Evolutionary conservation across 768 basidiomycete genomes (phyloP), one percentile per base, ranked within the genome.

Genomic region (Psilocybe subaeruginosa): DNA sequence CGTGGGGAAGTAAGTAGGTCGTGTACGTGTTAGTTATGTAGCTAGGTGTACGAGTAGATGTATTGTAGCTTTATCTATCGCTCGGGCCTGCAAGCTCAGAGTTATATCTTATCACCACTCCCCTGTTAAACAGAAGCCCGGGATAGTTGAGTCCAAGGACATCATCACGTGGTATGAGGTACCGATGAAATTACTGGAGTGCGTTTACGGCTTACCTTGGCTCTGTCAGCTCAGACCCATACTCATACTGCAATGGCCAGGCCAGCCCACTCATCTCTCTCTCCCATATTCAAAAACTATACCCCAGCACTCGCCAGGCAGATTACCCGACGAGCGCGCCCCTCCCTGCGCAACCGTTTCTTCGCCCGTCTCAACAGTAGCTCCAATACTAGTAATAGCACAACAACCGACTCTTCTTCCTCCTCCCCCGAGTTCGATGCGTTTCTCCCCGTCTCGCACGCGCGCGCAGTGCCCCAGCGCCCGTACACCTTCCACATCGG

Each of bases 401-500:
- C 23, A 23, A 23, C 23, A 23, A 52, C 41, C 11, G 6, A 6
- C 4, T 12, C 41, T 12, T 17, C 17, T 70, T 3, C 61, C 69
- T n/a, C 51, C 62, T 1, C 65, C 8, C n/a, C 33, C 31, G 51
- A 33, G 31, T 35, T 37, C 33, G 33, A 37, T 37, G 7, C 41
- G 4, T 5, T 35, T 17, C 14, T 29, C 33, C 33, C 8, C 33
- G n/a, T 17, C 8, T 33, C 12, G 4, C 7, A 17, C 29, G 9
- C 31, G 8, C 31, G n/a, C n/a, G 16, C 5, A 11, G 14, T 12
- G 41, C n/a, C 41, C 14, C 41, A 43, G 41, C 75, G 77, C 8
- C 78, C 90, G 4, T 94, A 88, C 70, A 85, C 76, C 35, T 93
- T 95, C 72, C 86, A 92, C 68, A 78, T 93, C 39, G 92, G 89